Percentiles rank a stretch among this genome's conserved stretches.
phyloP scores from a whole-genome alignment of 352 stramenopile genomes.

The Nannochloropsis limnetica region DNA sequence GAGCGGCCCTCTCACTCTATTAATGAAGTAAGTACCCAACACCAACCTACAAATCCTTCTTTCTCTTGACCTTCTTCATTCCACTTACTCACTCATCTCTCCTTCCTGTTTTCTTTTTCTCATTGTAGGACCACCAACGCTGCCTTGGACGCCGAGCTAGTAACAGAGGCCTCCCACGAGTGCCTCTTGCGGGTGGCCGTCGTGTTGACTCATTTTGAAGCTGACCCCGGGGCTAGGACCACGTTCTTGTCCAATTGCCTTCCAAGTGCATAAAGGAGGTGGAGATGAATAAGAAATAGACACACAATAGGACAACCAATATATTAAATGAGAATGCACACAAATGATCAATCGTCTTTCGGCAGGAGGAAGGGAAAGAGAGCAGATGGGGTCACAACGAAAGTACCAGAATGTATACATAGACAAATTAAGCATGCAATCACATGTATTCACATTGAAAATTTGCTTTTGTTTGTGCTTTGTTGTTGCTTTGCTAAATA shows the following conservation, averaged over 20 bases:
- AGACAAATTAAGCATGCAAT: background rate
- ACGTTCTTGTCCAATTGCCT: slow-evolving; percentile 16
- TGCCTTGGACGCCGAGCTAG: background rate
- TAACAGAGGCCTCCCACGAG: slow-evolving; percentile 10
- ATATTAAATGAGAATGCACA: background rate
- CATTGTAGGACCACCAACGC: slow-evolving; percentile 27
- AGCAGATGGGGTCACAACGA: background rate
- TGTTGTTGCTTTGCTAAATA: background rate
- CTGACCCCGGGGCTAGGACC: background rate
- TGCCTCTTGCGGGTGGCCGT: slow-evolving; percentile 5
- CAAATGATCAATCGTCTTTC: background rate
- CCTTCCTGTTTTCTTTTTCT: background rate
- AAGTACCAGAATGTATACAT: background rate
- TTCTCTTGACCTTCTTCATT: background rate
- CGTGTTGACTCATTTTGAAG: slow-evolving; percentile 5
- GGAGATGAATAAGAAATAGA: background rate
- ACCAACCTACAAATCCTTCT: background rate
- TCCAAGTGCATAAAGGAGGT: background rate
- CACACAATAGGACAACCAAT: background rate
- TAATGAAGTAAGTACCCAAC: background rate
- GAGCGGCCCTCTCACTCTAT: background rate
- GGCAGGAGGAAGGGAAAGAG: background rate
- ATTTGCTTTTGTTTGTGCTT: background rate
- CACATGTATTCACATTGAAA: background rate
- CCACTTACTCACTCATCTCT: background rate